Evolutionary conservation across 305 asterid genomes (phyloP), one percentile per base, ranked within the genome.

Genomic region (Solanum hybrid): DNA sequence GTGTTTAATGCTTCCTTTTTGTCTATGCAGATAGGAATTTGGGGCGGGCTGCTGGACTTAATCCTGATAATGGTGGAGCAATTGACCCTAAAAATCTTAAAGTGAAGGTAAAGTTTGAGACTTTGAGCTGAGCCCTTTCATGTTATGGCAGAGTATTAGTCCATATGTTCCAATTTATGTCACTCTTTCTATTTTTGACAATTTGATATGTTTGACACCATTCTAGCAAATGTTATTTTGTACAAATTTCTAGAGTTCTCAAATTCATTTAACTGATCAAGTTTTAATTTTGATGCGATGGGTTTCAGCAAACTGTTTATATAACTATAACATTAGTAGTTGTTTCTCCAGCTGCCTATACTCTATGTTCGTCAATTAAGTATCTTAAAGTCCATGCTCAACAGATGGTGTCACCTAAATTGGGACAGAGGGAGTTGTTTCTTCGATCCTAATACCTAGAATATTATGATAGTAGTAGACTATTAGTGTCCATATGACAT

Each of bases 1-100:
- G 82, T 64, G 46, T 80, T 89, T 86, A 24, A 81, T 88, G 16
- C 77, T 67, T 31, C 84, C 39, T 33, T 77, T 77, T 61, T 51
- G 76, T 36, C 79, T 64, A 74, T 86, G 86, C 95, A 96, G 99
- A 95, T 92, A 95, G 92, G 93, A 96, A 75, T 91, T 11, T 91
- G 29, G 95, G 96, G 34, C 93, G 91, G 92, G 69, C 90, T 12
- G 94, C 94, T 31, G 95, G 95, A 88, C 91, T 95, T 82, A 94
- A 94, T 92, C 94, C 95, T 33, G 98, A 95, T 35, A 93, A 90
- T 42, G 95, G 95, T 89, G 95, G 92, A 34, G 93, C 83, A 88
- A 90, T 80, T 92, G 99, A 96, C 80, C 91, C 96, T 57, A 96
- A 95, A 87, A 96, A 95, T 92, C 96, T 95, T 89, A 94, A 94